Evolutionary conservation across 1,139 yeast species (phyloP), one percentile per base, ranked within the genome.

Genomic region (Hemisphaericaspora lyxosophila): DNA sequence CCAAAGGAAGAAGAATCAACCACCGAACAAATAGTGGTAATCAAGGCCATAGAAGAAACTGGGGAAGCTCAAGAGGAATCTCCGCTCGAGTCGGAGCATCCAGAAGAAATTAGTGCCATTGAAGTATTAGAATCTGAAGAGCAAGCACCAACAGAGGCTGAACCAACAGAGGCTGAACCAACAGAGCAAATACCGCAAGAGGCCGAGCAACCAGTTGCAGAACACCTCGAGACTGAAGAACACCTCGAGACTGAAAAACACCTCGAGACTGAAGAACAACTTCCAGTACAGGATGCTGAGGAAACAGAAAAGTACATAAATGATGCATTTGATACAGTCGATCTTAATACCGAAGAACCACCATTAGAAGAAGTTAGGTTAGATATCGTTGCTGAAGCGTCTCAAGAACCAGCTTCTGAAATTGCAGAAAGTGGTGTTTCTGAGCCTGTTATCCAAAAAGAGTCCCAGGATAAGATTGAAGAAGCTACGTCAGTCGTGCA

Each of bases 111-210:
- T 49, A 45, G 45, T 50, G 29, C 53, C 44, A 40, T 45, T 42
- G 32, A 44, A 49, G 41, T 55, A 50, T 38, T 56, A 9, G 58
- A 45, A 36, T 45, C 41, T 43, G 41, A 51, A 54, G 40, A 54
- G 50, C 38, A 55, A 17, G 55, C 47, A 13, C 23, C 16, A 7
- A 17, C 26, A 13, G 36, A 42, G 38, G 41, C 40, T 40, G 38
- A 26, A 15, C 17, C 16, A 26, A n/a, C 13, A 6, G 30, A 35
- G n/a, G 17, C 32, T 33, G 40, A 36, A 26, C 14, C 26, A 7
- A 20, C 25, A 16, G 32, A 15, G 7, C 38, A 24, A 11, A 29
- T 26, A 25, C 11, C 17, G 11, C 7, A 11, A 20, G 23, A 3
- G 5, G 11, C 5, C 7, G 23, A 20, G 30, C 22, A 27, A 20